phyloP scores from a whole-genome alignment of 2,329 filamentous ascomycete genomes.

The Fusarium zealandicum region DNA sequence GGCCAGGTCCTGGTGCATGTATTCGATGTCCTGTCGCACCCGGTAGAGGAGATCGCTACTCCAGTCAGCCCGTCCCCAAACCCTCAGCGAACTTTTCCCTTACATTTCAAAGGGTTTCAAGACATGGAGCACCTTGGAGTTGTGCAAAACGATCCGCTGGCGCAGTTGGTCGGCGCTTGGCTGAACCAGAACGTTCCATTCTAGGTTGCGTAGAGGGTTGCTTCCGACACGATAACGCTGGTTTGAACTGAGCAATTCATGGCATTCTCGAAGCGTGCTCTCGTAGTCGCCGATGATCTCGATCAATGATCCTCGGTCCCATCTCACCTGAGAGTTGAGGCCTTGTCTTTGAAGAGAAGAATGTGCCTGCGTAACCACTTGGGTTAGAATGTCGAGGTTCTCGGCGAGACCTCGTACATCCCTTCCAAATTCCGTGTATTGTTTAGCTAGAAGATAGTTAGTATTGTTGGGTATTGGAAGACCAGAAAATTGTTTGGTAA shows the following conservation, averaged over 20 bases:
- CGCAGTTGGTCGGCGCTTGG: constrained; percentile 45
- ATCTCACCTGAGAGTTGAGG: constrained; percentile 29
- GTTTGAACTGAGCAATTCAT: constrained; percentile 42
- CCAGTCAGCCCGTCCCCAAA: constrained; percentile 3
- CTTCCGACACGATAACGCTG: constrained; percentile 38
- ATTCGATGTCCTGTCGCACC: constrained; percentile 40
- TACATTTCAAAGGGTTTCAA: constrained; percentile 49
- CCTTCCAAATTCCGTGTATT: constrained; percentile 45
- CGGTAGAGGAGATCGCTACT: constrained; percentile 45
- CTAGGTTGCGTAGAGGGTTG: constrained; percentile 44
- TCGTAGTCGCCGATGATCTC: constrained; percentile 46
- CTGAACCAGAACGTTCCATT: constrained; percentile 48
- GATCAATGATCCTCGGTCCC: constrained; percentile 35
- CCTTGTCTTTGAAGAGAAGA: constrained; percentile 39
- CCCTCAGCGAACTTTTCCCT: constrained; percentile 5
- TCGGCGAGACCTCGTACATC: constrained; percentile 44
- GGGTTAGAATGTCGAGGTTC: constrained; percentile 44
- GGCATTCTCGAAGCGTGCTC: constrained; percentile 45
- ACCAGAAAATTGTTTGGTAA: no score
- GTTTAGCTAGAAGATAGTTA: constrained; percentile 34
- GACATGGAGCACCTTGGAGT: constrained; percentile 45
- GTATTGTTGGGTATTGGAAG: background rate
- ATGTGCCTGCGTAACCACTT: constrained; percentile 41
- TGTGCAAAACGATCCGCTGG: constrained; percentile 45
- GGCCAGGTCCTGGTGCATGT: constrained; percentile 38